Conservation (phyloP, 2,329 filamentous ascomycete genomes). For the Xylariaceae sp. region DNA sequence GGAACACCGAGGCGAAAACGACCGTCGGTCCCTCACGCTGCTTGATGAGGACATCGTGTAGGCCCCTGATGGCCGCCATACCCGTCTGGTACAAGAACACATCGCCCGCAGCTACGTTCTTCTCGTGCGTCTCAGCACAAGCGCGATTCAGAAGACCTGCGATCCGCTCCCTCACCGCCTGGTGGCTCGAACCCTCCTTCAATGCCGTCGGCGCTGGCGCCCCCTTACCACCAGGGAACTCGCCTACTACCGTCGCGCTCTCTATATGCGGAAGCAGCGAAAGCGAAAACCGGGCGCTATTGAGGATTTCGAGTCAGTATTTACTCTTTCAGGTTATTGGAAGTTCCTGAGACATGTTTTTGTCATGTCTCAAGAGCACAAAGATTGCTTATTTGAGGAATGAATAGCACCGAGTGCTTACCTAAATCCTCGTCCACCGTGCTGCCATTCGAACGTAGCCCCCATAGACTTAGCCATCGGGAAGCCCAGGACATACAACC, state of each 20-base stretch:
- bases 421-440: constrained; percentile 44
- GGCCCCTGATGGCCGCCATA: constrained; percentile 48
- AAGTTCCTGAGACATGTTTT: no score
- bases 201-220: constrained; percentile 37
- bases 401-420: no score
- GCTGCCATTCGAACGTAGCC: constrained; percentile 43
- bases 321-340: no score
- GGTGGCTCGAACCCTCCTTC: constrained; percentile 36
- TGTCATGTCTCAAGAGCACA: no score
- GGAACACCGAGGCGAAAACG: constrained; percentile 49
- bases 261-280: constrained; percentile 37
- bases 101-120: constrained; percentile 34
- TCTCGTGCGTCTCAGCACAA: constrained; percentile 28
- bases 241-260: constrained; percentile 32
- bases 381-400: no score
- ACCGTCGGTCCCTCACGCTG: constrained; percentile 35
- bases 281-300: constrained; percentile 43
- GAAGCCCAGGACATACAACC: constrained; percentile 43
- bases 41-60: constrained; percentile 36
- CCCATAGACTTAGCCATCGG: constrained; percentile 33
- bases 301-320: no score
- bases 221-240: constrained; percentile 20
- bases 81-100: constrained; percentile 52
- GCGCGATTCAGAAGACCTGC: constrained; percentile 39
- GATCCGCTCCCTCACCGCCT: constrained; percentile 38